These are phyloP conservation scores for Ailanthus altissimus DNA, from an alignment of 345 rosid species.

Conservation along the genomic window DNA sequence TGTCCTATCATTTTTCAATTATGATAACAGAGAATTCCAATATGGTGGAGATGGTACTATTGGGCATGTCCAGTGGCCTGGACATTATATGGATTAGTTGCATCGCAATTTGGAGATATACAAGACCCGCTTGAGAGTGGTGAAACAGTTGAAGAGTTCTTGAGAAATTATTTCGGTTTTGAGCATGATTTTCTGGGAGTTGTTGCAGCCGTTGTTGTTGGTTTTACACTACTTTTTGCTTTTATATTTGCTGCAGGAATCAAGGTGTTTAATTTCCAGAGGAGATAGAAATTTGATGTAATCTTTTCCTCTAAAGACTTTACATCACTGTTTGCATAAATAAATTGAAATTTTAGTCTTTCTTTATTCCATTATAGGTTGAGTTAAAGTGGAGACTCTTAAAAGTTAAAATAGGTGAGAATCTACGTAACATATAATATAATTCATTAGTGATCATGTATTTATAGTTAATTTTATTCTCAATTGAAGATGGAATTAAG, in stretches of 20 bases:
- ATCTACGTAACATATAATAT: no score
- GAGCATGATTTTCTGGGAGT: conserved; percentile 39
- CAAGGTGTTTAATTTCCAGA: conserved; percentile 43
- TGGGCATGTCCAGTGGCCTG: conserved; percentile 46
- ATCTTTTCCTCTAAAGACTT: no score
- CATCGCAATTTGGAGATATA: conserved; percentile 45
- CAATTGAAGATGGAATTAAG: no score
- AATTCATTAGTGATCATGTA: no score
- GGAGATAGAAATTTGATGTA: conserved; percentile 19
- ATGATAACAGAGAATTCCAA: conserved; percentile 42
- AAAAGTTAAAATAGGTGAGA: no score
- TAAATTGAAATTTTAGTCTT: no score
- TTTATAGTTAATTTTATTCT: no score
- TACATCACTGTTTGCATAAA: no score
- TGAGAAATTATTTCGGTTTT: conserved; percentile 33
- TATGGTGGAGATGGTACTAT: conserved; percentile 61
- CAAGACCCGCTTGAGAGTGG: conserved; percentile 14
- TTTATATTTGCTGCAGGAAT: conserved; percentile 34
- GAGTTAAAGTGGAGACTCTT: no score
- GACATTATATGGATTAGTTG: conserved; percentile 45
- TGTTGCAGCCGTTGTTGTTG: conserved; percentile 32
- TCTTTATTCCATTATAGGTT: no score
- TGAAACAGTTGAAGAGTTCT: conserved; percentile 28
- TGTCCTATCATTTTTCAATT: neutral
- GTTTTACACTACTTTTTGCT: conserved; percentile 31